Conservation (phyloP, 2,329 filamentous ascomycete genomes). For the Penicillium glabrum region DNA sequence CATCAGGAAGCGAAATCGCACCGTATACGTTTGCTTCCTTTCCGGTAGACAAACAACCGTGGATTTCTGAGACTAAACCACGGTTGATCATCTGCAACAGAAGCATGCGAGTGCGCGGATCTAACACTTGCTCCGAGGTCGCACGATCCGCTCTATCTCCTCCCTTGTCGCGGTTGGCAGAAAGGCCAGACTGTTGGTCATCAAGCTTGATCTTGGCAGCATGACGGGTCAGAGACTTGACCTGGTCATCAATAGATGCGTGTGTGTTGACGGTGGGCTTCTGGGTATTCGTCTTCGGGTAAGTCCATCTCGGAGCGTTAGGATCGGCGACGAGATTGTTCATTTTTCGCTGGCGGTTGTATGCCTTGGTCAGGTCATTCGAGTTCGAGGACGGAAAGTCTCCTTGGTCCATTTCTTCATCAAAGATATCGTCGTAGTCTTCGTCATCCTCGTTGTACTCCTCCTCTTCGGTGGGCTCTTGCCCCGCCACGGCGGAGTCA, state of each 20-base stretch:
- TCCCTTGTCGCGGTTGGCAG: slow-evolving; percentile 46
- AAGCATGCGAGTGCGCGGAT: slow-evolving; percentile 93
- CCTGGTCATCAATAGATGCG: slow-evolving; percentile 81
- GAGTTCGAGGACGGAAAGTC: slow-evolving; percentile 58
- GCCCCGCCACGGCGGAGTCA: slow-evolving; percentile 33
- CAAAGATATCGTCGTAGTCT: slow-evolving; percentile 61
- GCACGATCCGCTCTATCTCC: slow-evolving; percentile 86
- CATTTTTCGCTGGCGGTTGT: slow-evolving; percentile 78
- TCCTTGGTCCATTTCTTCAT: slow-evolving; percentile 56
- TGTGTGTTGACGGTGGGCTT: slow-evolving; percentile 77
- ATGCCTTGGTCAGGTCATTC: slow-evolving; percentile 76
- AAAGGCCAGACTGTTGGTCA: slow-evolving; percentile 55
- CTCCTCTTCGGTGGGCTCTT: slow-evolving; percentile 30
- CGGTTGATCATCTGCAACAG: slow-evolving; percentile 94
- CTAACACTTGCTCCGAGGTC: slow-evolving; percentile 90
- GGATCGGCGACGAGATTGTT: slow-evolving; percentile 53
- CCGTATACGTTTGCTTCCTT: slow-evolving; percentile 99
- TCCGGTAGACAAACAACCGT: slow-evolving; percentile 92
- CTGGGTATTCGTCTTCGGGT: slow-evolving; percentile 73
- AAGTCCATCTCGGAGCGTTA: slow-evolving; percentile 54
- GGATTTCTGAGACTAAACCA: slow-evolving; percentile 82
- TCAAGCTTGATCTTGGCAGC: slow-evolving; percentile 83
- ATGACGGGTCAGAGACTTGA: slow-evolving; percentile 79
- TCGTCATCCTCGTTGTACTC: slow-evolving; percentile 52
- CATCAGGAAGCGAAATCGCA: slow-evolving; percentile 64